phyloP scores from a whole-genome alignment of 805 yeast species.

The Saccharomycopsis capsularis region DNA sequence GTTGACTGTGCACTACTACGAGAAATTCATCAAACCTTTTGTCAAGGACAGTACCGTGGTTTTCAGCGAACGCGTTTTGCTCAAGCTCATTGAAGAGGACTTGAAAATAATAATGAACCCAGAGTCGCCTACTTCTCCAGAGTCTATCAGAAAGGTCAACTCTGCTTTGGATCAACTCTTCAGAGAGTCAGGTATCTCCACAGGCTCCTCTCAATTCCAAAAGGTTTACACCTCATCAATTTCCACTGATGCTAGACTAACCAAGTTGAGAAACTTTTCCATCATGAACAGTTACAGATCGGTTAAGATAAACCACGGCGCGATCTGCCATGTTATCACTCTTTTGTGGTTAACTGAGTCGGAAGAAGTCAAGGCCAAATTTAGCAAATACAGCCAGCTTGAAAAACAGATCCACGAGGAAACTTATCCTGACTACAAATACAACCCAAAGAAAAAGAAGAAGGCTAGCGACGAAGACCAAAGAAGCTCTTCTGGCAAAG shows the following conservation, averaged over 20 bases:
- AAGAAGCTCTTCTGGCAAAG: neutral
- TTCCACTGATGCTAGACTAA: neutral
- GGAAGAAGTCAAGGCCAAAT: slow-evolving; percentile 31
- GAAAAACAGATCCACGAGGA: slow-evolving; percentile 37
- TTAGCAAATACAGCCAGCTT: slow-evolving; percentile 32
- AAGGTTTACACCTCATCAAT: neutral
- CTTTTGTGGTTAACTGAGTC: slow-evolving; percentile 41
- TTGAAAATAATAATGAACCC: slow-evolving; percentile 5
- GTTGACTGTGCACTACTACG: slow-evolving; percentile 12
- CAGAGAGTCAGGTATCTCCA: neutral
- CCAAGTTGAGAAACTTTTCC: neutral
- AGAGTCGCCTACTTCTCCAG: neutral
- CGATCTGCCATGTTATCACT: slow-evolving; percentile 37
- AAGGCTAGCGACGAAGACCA: neutral
- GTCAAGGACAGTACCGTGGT: slow-evolving; percentile 17
- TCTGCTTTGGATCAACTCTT: neutral
- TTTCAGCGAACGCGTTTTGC: slow-evolving; percentile 16
- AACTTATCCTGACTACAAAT: slow-evolving; percentile 39
- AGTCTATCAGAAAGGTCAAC: neutral
- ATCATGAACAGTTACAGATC: slow-evolving; percentile 15
- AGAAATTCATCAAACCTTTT: neutral
- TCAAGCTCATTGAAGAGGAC: slow-evolving; percentile 15
- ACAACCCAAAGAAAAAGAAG: slow-evolving; percentile 29
- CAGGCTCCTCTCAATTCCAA: neutral
- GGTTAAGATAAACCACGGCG: slow-evolving; percentile 35